A percentile compares a stretch with the other conserved stretches of the same genome.
phyloP scores from a whole-genome alignment of 1,284 basidiomycete species.

The Wolfiporia cocos region DNA sequence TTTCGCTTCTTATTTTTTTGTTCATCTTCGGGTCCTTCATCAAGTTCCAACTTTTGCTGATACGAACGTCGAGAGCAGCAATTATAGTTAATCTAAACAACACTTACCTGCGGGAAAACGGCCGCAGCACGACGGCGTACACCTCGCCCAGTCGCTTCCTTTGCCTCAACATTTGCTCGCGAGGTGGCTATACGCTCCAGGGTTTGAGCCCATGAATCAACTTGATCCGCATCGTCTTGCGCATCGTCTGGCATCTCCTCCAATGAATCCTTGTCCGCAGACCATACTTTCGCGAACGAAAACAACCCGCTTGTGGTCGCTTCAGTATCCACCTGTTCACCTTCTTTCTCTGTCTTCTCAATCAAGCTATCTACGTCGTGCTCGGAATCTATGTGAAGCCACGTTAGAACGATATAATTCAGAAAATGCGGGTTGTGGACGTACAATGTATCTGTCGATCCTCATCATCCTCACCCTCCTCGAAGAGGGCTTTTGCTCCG shows the following conservation, averaged over 20 bases:
- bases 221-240: conserved; percentile 38
- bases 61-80: not conserved
- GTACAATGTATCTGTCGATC: conserved; percentile 67
- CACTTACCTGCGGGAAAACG: conserved; percentile 44
- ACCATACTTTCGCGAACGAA: conserved; percentile 86
- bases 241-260: conserved; percentile 57
- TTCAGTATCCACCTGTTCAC: conserved; percentile 44
- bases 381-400: conserved; percentile 53
- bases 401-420: not conserved
- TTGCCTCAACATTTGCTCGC: conserved; percentile 35
- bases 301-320: conserved; percentile 51
- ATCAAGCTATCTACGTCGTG: conserved; percentile 79
- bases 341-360: conserved; percentile 75
- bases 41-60: conserved; percentile 5
- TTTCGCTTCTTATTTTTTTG: conserved; percentile 17
- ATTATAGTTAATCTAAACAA: conserved; percentile 1
- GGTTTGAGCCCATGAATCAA: conserved; percentile 75
- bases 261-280: conserved; percentile 63
- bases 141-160: conserved; percentile 62
- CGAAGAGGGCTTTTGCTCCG: conserved; percentile 78
- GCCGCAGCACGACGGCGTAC: conserved; percentile 64
- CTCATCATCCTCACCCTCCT: conserved; percentile 40
- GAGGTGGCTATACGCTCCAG: conserved; percentile 59
- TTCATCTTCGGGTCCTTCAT: conserved; percentile 4
- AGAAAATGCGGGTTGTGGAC: conserved; percentile 17